A percentile compares a stretch with the other conserved stretches of the same genome.
Conservation (phyloP, 202 grass and related monocot genomes). For the Zoysia matrella region DNA sequence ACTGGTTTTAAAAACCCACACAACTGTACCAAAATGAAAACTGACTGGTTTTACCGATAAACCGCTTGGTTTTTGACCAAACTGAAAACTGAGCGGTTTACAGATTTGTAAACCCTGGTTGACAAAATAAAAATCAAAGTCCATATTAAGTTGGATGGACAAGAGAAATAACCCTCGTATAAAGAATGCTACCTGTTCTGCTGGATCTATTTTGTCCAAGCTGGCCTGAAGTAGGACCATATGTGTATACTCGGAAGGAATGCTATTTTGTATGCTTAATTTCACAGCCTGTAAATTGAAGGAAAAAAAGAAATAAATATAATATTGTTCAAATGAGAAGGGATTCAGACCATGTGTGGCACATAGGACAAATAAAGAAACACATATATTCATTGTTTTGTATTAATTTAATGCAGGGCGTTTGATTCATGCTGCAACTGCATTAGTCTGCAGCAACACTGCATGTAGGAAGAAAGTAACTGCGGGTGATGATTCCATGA, state of each 20-base stretch:
- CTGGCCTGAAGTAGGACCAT: slow-evolving; percentile 68
- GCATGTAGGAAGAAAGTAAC: neutral
- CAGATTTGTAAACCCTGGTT: no score
- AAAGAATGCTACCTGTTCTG: slow-evolving; percentile 51
- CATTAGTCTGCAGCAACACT: slow-evolving; percentile 2
- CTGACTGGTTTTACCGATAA: no score
- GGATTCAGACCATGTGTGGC: neutral
- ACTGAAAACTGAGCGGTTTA: no score
- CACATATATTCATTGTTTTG: neutral
- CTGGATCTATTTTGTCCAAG: slow-evolving; percentile 66
- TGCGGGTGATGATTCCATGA: neutral
- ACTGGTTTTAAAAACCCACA: no score
- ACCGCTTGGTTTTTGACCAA: no score
- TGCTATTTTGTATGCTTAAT: slow-evolving; percentile 82
- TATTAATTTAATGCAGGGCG: neutral
- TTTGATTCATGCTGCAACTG: neutral
- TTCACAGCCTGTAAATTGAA: slow-evolving; percentile 63
- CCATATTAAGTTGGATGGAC: no score
- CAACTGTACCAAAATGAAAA: no score
- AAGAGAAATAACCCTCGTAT: neutral
- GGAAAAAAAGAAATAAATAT: slow-evolving; percentile 9
- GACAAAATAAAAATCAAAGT: no score
- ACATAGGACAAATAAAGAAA: neutral
- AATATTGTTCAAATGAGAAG: neutral
- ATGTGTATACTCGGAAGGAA: slow-evolving; percentile 78